Base-by-base conservation (phyloP, 495 filamentous ascomycete species). In the Copromyces sp. region DNA sequence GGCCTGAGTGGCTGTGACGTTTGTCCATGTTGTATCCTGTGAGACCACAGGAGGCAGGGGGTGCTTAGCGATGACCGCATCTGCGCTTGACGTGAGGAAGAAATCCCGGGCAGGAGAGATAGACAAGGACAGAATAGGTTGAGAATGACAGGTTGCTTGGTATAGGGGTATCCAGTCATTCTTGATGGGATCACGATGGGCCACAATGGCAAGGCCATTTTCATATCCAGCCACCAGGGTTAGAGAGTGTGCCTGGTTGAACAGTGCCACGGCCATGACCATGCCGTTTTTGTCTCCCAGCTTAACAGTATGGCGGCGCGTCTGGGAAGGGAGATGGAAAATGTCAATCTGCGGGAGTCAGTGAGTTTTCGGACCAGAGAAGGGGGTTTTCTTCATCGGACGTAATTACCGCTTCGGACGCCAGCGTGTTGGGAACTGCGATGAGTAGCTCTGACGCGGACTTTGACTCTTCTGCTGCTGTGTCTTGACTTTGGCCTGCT, bases 71-170 rank as follows among this genome's bases (percentile, higher is more conserved):
- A 86, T 81, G 71, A 81, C 75, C 17, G 85, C 81, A 75, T 99
- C 95, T 16, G 95, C 95, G 32, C 92, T 90, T 2, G 93, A 97
- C 20, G 94, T 95, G 70, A 94, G 82, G 77, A 93, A 95, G 74
- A 84, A 91, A 9, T 87, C 86, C 14, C 76, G 77, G 3, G 76
- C 74, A 0, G 92, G 89, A 5, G 86, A 82, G 9, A 92, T 76
- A 76, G 90, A 89, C 7, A 97, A 86, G 0, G 94, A 97, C 9
- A 99, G 86, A 39, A 97, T 87, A 14, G 95, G 95, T 77, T 99
- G 94, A 3, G 88, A 86, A 77, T 98, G 95, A 37, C 89, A 80
- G 70, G 90, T 86, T 20, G 86, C 82, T 4, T 82, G 83, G 77
- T 98, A 97, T 38, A 89, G 75, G 35, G 82, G 87, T 35, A 87